Percentiles rank a stretch among this genome's conserved stretches.
Conservation (phyloP, 345 rosid genomes). For the Pelargonium nanum region DNA sequence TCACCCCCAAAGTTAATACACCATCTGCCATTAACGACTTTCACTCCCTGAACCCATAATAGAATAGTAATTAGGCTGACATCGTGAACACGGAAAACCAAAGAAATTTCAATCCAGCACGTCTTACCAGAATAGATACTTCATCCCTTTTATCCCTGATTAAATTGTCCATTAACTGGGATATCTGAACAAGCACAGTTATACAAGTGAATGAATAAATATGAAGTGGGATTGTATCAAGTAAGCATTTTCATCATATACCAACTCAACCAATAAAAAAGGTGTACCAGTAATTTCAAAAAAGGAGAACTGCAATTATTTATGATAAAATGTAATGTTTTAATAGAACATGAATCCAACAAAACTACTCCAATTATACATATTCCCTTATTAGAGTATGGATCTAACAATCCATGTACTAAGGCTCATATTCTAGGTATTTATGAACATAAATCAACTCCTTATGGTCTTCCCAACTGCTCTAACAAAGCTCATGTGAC, state of each 20-base stretch:
- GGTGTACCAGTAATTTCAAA: not conserved
- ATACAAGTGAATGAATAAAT: conserved; percentile 2
- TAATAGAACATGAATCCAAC: not conserved
- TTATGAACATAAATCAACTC: no score
- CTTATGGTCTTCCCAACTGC: no score
- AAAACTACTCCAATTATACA: not conserved
- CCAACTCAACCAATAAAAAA: not conserved
- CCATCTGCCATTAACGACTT: conserved; percentile 71
- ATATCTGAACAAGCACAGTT: conserved; percentile 41
- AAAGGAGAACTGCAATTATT: not conserved
- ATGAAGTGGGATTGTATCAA: not conserved
- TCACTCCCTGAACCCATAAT: conserved; percentile 40
- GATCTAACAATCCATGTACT: no score
- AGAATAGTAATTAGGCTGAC: conserved; percentile 9
- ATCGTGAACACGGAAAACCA: conserved; percentile 13
- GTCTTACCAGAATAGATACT: conserved; percentile 42
- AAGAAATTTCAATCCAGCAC: not conserved
- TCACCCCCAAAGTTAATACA: conserved; percentile 55
- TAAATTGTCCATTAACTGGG: conserved; percentile 57
- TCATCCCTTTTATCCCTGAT: conserved; percentile 48
- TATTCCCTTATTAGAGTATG: not conserved
- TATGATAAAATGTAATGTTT: not conserved
- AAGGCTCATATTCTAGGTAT: no score
- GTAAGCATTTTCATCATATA: not conserved
- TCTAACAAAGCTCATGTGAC: no score